These are phyloP conservation scores for Clarkia xantiana DNA, from an alignment of 345 rosid genomes.

Conservation along the genomic window DNA sequence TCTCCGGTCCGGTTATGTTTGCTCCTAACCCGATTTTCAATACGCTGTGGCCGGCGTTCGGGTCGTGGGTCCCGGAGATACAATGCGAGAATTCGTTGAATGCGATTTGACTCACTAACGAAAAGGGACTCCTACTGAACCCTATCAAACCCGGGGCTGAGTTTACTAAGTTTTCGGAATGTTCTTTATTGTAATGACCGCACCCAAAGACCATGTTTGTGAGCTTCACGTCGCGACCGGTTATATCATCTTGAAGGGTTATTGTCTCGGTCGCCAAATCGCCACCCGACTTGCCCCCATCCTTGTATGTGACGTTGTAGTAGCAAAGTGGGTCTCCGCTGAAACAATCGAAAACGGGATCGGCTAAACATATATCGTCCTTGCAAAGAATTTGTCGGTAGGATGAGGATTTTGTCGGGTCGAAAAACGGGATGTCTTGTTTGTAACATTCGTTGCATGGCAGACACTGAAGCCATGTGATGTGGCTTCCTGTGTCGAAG, in stretches of 20 bases:
- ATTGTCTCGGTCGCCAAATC: constrained; percentile 5
- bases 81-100: constrained; percentile 1
- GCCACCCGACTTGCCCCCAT: not conserved
- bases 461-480: constrained; percentile 12
- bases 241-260: not conserved
- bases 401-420: not conserved
- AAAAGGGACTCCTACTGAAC: not conserved
- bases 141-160: constrained; percentile 5
- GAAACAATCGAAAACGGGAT: not conserved
- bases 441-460: not conserved
- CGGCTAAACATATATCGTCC: not conserved
- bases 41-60: not conserved
- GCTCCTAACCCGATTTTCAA: constrained; percentile 1
- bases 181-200: not conserved
- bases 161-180: not conserved
- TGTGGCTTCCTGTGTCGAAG: constrained; percentile 11
- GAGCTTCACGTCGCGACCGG: not conserved
- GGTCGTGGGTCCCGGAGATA: not conserved
- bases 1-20: not conserved
- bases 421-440: not conserved
- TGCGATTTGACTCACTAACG: constrained; percentile 4
- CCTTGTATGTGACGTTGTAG: not conserved
- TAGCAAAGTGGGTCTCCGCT: not conserved
- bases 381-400: not conserved
- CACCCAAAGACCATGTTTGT: constrained; percentile 8